These are phyloP conservation scores for Teunomyces pallodes DNA, from an alignment of 805 yeast species.

Conservation along the genomic window DNA sequence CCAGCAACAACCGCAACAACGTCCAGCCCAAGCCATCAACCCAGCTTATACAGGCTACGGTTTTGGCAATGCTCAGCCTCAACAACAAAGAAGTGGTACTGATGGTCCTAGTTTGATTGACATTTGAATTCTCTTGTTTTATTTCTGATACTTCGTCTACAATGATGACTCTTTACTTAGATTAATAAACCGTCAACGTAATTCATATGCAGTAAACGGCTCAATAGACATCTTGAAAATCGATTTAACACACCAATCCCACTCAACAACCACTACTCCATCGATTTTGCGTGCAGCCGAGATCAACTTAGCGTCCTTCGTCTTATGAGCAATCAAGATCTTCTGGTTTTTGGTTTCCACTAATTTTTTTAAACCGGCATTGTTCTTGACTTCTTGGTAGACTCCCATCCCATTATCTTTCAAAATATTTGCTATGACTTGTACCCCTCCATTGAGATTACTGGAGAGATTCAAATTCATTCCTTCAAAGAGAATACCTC, in stretches of 20 bases:
- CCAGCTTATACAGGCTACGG: constrained; percentile 94
- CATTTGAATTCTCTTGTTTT: constrained; percentile 21
- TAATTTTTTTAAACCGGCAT: constrained; percentile 14
- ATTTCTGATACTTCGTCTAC: not conserved
- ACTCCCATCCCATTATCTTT: constrained; percentile 55
- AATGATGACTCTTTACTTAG: not conserved
- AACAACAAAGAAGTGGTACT: constrained; percentile 22
- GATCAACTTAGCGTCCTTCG: constrained; percentile 35
- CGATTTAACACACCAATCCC: constrained; percentile 64
- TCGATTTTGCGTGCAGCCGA: constrained; percentile 17
- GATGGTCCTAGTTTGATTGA: constrained; percentile 49
- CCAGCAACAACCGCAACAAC: constrained; percentile 20
- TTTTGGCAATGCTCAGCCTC: constrained; percentile 71
- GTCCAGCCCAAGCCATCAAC: constrained; percentile 43
- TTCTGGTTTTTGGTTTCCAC: constrained; percentile 9
- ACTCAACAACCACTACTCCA: constrained; percentile 44
- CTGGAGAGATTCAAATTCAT: constrained; percentile 54
- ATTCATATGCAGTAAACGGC: constrained; percentile 16
- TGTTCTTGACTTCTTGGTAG: constrained; percentile 16
- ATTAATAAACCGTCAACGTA: constrained; percentile 4
- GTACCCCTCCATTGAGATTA: constrained; percentile 59
- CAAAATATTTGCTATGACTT: constrained; percentile 54
- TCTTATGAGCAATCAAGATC: constrained; percentile 30
- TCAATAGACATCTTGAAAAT: constrained; percentile 47
- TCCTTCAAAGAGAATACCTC: constrained; percentile 44